Evolutionary conservation across 2,329 filamentous ascomycete genomes (phyloP), one percentile per base, ranked within the genome.

Genomic region (Zymoseptoria brevis): DNA sequence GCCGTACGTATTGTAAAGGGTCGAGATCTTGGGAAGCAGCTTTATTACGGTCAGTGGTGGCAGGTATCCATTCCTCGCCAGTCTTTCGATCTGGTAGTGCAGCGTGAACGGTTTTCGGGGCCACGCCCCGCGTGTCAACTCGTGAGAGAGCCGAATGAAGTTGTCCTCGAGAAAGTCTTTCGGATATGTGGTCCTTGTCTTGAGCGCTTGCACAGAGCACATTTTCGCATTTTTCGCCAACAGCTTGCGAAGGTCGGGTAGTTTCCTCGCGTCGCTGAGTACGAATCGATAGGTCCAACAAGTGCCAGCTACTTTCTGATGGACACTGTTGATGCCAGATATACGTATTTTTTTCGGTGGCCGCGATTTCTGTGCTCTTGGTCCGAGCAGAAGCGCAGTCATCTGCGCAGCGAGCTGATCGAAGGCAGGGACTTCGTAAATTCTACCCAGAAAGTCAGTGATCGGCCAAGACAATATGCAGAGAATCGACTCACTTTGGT

Each of bases 21-120:
- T 49, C 3, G 72, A 68, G 1, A 87, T 73, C 1, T 75, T 63
- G 0, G 73, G 68, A 1, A 84, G 69, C 4, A 89, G 67, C 1
- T 68, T 61, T 0, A 75, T 53, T 0, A 84, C 81, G 1, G 74
- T 80, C 0, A 68, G 65, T 0, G 87, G 87, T 11, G 83, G 75
- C 1, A 90, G 75, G 57, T 81, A 83, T 21, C 82, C 83, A 64
- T 88, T 87, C 66, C 80, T 77, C 0, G 85, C 83, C 4, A 92
- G 73, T 16, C 79, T 80, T 55, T 87, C 80, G 4, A 89, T 74
- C 64, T 88, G 86, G 66, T 84, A 88, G 5, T 83, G 75, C 0
- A 86, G 67, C 0, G 73, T 69, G 62, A 85, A 89, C 4, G 81
- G 74, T 58, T 83, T 65, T 1, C 62, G 56, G 22, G 70, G 57